Base-by-base conservation (phyloP, 495 filamentous ascomycete genomes). In the Annulohypoxylon moriforme region DNA sequence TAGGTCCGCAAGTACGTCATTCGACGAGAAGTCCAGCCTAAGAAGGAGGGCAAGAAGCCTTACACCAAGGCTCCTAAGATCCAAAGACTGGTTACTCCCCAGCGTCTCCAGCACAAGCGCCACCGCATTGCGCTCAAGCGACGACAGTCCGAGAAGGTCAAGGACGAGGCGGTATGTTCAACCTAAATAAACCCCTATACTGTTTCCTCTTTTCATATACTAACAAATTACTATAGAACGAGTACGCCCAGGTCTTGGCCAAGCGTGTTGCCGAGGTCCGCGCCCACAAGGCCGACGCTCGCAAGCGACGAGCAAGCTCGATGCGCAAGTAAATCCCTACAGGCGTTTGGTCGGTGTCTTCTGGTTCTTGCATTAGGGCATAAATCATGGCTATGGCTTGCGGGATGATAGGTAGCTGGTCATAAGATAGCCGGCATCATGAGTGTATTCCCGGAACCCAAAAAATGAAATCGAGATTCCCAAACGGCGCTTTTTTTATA, bases 51-150 rank as follows among this genome's bases (percentile, higher is more conserved):
- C 88, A 94, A 94, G 90, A 91, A 92, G 86, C 82, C 94, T 70
- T 98, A 98, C 89, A 98, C 95, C 91, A 99, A 99, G 90, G 96
- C 96, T 79, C 95, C 96, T 79, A 93, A 92, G 86, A 99, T 99
- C 86, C 96, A 99, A 89, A 93, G 96, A 81, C 92, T 99, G 77
- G 93, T 99, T 77, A 99, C 96, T 83, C 96, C 96, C 85, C 96
- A 99, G 86, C 96, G 96, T 82, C 94, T 99, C 76, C 96, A 99
- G 88, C 96, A 95, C 91, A 98, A 98, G 92, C 94, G 96, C 79
- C 94, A 98, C 86, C 88, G 93, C 76, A 87, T 95, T 76, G 95
- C 96, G 77, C 90, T 99, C 84, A 99, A 99, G 94, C 94, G 94
- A 83, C 94, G 96, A 81, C 91, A 91, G 80, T 84, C 94, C 76